Conservation (phyloP, 2,329 filamentous ascomycete genomes). For the Samsoniella hepiali region DNA sequence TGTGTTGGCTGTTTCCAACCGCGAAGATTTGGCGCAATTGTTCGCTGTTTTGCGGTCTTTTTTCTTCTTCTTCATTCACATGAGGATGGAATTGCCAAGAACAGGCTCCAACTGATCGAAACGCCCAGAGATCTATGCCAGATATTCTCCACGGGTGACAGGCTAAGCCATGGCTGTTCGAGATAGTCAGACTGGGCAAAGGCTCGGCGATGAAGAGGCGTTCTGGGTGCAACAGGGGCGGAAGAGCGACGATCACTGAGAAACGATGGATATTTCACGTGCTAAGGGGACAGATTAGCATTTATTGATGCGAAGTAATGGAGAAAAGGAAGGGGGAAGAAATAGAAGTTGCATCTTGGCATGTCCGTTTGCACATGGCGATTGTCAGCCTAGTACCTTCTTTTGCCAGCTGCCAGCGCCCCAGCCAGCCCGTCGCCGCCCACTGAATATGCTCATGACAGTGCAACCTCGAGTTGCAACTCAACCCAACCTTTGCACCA, state of each 20-base stretch:
- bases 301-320: neutral
- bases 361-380: neutral
- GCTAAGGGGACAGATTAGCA: neutral
- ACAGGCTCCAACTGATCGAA: neutral
- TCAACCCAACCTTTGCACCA: neutral
- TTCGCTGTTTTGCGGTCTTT: neutral
- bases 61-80: neutral
- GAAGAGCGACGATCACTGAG: neutral
- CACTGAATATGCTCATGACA: slow-evolving; percentile 5
- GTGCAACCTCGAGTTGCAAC: neutral
- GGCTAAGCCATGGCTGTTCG: slow-evolving; percentile 2
- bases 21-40: neutral
- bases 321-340: neutral
- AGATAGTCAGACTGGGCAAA: slow-evolving; percentile 8
- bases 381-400: neutral
- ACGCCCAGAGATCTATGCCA: slow-evolving; percentile 14
- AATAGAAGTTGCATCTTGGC: neutral
- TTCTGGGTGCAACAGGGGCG: neutral
- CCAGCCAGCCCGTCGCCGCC: neutral
- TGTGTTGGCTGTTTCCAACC: neutral
- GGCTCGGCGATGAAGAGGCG: slow-evolving; percentile 12
- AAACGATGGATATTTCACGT: neutral
- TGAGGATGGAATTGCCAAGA: slow-evolving; percentile 6
- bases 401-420: neutral
- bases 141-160: slow-evolving; percentile 10